Base-by-base conservation (phyloP, 805 yeast species). In the Myxozyma lipomycoides region DNA sequence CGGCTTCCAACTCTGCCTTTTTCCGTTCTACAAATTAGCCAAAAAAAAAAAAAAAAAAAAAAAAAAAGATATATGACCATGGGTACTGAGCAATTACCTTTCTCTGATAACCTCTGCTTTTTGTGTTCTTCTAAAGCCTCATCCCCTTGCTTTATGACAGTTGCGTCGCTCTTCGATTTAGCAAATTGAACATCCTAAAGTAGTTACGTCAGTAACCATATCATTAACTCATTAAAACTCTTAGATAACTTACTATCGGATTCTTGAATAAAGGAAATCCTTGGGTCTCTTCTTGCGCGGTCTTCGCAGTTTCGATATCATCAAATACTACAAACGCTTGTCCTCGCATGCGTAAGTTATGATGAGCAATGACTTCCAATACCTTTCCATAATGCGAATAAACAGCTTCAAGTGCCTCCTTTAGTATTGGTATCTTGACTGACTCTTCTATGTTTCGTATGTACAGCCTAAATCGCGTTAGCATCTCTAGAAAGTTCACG, bases 251-350 rank as follows among this genome's bases (percentile, higher is more conserved):
- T 42, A 68, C 71, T 60, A 83, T 68, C 0, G 75, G 75, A 46
- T 76, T 76, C 19, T 73, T 78, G 56, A 74, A 73, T 10, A 84
- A 48, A 37, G 50, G 52, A 35, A 59, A 57, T 15, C 63, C 64
- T 24, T 61, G 55, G n/a, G 53, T 51, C 17, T 62, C 66, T n/a
- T 70, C 68, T 2, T 76, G 62, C 0, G 84, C 84, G 37, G 62
- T 60, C 2, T 63, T 49, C 1, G 89, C 81, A 3, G 69, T 66
- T 2, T 70, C 70, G 1, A 61, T 60, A 18, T 65, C 62, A 2
- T 68, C 72, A 46, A 81, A 78, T 0, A 86, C 78, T 4, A 87
- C 73, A 64, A 86, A 87, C 1, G 95, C 95, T 65, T 87, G 95
- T 1, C 96, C 96, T 49, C 83, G 75, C 76, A 83, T 73, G 55